Evolutionary conservation across 768 basidiomycete genomes (phyloP), one percentile per base, ranked within the genome.

Genomic region (Mycena venus): DNA sequence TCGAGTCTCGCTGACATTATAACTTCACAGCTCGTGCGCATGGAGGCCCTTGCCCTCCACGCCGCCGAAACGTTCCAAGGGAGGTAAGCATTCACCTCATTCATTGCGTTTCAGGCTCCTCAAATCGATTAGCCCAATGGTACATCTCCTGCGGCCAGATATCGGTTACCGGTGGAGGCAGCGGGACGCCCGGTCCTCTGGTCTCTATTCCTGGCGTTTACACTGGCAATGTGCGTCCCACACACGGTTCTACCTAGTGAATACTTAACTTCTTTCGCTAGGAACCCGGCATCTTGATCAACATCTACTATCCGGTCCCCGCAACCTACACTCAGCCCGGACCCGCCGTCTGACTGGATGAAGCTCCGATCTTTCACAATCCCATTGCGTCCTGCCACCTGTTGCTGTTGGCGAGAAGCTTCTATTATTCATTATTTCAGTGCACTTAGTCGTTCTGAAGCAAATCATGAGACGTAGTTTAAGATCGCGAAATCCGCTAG

Each of bases 1-100:
- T n/a, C n/a, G n/a, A n/a, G n/a, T n/a, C n/a, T n/a, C n/a, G n/a
- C n/a, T n/a, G n/a, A n/a, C n/a, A n/a, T n/a, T n/a, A n/a, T n/a
- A n/a, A n/a, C n/a, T 25, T 42, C 58, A 21, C 63, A 75, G 80
- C 82, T 85, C 49, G 82, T 88, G 63, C 85, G 86, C 61, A 82
- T 86, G 65, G 87, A 88, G 65, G 80, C 83, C 29, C 87, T 88
- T 55, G 88, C 88, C 34, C 80, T 88, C 36, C 87, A 88, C 75
- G 60, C 75, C 7, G 87, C 87, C 15, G 75, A 75, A 14, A 82
- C 82, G 27, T 87, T 82, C 75, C 83, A 83, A 75, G 87, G 87
- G n/a, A 12, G 87, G 86, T 78, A 78, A 81, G 75, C 71, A 77
- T 71, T 74, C 59, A 21, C 31, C 21, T n/a, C 60, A 42, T 17